Percentiles rank a stretch among this genome's conserved stretches.
Conservation (phyloP, 129 eudicot species). For the Flaveria brownii region DNA sequence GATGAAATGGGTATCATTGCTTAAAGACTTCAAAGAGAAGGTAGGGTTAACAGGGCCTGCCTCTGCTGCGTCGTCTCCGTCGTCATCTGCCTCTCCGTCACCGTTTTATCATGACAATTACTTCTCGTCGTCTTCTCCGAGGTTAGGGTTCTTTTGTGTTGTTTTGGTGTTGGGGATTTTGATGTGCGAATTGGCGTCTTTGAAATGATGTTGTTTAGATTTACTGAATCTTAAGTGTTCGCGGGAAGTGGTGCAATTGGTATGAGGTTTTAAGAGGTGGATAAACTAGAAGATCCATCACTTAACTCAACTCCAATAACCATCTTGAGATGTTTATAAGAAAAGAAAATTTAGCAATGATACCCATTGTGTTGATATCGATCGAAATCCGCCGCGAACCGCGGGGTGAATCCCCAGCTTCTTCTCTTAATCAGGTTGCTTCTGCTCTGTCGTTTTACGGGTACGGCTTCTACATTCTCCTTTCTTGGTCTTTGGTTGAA, state of each 20-base stretch:
- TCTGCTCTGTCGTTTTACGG: too few relatives aligned
- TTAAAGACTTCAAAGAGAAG: slow-evolving; percentile 90
- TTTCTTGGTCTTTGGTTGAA: too few relatives aligned
- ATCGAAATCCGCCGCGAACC: too few relatives aligned
- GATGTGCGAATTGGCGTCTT: neutral
- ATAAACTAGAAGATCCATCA: neutral
- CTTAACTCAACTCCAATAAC: neutral
- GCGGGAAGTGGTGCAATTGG: neutral
- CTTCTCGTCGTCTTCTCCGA: slow-evolving; percentile 47
- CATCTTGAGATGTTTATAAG: neutral
- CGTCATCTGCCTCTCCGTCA: slow-evolving; percentile 55
- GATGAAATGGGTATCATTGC: slow-evolving; percentile 99
- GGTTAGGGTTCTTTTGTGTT: slow-evolving; percentile 35
- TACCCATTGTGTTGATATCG: too few relatives aligned
- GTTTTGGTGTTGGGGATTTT: neutral
- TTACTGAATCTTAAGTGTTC: neutral
- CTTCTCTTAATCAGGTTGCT: too few relatives aligned
- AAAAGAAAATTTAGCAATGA: neutral
- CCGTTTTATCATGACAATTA: slow-evolving; percentile 42
- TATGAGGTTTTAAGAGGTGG: slow-evolving; percentile 36
- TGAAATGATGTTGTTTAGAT: neutral
- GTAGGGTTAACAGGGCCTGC: slow-evolving; percentile 79
- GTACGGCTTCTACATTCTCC: too few relatives aligned
- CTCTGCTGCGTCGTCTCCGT: slow-evolving; percentile 34
- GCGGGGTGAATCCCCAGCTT: too few relatives aligned